Conservation (phyloP, 2,329 filamentous ascomycete genomes). For the Colletotrichum sp. region DNA sequence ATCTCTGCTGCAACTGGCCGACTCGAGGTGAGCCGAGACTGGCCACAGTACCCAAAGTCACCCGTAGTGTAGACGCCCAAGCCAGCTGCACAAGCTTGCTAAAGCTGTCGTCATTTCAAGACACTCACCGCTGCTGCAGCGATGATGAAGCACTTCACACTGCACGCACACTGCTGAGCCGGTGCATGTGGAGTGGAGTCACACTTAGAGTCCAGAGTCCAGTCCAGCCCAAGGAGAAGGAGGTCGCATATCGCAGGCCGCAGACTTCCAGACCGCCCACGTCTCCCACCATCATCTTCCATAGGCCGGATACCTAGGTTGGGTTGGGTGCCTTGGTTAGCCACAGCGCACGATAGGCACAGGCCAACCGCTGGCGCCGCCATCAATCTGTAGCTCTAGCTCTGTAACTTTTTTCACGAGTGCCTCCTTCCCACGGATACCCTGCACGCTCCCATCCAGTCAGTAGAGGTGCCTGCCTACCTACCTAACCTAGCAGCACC, state of each 20-base stretch:
- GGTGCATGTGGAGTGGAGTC: not conserved
- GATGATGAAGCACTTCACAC: slow-evolving; percentile 5
- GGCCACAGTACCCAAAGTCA: not conserved
- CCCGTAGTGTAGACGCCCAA: not conserved
- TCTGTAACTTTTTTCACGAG: not conserved
- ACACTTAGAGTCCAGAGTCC: not conserved
- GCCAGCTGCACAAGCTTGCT: not conserved
- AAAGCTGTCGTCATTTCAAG: slow-evolving; percentile 13
- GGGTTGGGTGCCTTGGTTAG: not conserved
- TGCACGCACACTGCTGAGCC: not conserved
- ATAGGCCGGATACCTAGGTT: not conserved
- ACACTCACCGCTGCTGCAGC: slow-evolving; percentile 9
- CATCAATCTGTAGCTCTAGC: not conserved
- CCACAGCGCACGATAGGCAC: not conserved
- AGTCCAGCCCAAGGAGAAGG: not conserved
- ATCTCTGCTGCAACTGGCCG: not conserved
- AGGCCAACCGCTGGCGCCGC: not conserved
- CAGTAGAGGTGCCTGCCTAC: not conserved
- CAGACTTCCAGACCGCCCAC: not conserved
- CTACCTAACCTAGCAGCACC: not conserved
- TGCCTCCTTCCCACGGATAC: not conserved
- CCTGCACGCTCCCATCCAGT: not conserved
- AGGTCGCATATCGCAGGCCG: not conserved
- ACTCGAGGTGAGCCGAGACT: not conserved
- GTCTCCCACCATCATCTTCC: not conserved